Evolutionary conservation across 768 basidiomycete genomes (phyloP).

Genomic region (Tulasnella sp.): DNA sequence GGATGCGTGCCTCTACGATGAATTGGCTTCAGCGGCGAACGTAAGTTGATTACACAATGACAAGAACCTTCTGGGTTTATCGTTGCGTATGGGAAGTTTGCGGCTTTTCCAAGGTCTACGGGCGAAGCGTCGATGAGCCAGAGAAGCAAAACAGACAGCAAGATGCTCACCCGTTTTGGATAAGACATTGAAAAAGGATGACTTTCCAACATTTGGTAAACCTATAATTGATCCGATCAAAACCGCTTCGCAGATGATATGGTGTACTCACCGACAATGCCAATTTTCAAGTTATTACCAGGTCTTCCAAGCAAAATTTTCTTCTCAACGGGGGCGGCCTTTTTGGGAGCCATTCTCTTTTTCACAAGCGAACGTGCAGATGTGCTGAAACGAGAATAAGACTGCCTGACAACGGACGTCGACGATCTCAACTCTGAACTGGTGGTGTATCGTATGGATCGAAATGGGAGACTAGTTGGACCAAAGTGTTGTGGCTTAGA

Average conservation of each 20-base stretch:
- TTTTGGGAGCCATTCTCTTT: conserved; percentile 80
- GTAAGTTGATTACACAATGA: conserved; percentile 40
- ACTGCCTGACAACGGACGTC: too few species aligned
- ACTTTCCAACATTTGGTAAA: conserved; percentile 95
- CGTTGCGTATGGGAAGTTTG: conserved; percentile 94
- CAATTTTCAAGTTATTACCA: conserved; percentile 94
- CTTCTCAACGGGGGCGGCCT: conserved; percentile 63
- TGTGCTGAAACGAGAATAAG: neutral
- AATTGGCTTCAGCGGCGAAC: neutral
- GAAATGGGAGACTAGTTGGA: too few species aligned
- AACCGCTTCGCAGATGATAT: conserved; percentile 9
- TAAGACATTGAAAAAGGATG: conserved; percentile 96
- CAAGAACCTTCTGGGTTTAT: conserved; percentile 65
- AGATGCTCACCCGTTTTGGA: conserved; percentile 65
- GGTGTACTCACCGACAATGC: conserved; percentile 80
- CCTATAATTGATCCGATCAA: conserved; percentile 33
- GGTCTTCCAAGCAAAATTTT: conserved; percentile 81
- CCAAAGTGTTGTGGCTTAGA: too few species aligned
- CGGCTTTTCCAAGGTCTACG: conserved; percentile 78
- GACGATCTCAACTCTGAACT: neutral
- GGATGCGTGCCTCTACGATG: conserved; percentile 63
- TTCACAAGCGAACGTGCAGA: conserved; percentile 12
- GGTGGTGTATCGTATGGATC: neutral
- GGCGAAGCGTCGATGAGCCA: neutral
- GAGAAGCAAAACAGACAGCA: conserved; percentile 16